Conservation (phyloP, 129 eudicot genomes). For the Helianthus tuberosus region DNA sequence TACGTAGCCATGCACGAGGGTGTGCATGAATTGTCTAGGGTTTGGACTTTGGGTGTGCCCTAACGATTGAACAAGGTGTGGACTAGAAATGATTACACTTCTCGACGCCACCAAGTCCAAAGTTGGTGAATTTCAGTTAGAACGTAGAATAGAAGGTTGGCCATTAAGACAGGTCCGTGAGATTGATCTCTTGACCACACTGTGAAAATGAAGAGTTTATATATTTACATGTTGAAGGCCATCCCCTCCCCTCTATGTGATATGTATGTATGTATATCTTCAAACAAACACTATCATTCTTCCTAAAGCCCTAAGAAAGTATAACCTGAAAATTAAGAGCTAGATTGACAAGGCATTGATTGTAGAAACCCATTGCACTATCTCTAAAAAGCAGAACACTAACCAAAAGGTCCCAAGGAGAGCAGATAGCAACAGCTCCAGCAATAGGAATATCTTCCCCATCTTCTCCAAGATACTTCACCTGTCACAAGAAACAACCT, state of each 20-base stretch:
- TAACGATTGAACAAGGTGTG: no score
- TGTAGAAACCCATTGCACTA: neutral
- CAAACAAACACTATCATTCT: neutral
- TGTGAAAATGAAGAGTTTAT: neutral
- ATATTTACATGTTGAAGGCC: neutral
- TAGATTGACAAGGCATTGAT: neutral
- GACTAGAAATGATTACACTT: no score
- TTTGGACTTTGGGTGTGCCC: no score
- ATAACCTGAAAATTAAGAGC: neutral
- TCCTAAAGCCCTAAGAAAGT: conserved; percentile 16
- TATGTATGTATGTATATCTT: neutral
- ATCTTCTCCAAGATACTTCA: conserved; percentile 94
- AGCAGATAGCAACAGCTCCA: conserved; percentile 89
- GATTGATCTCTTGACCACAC: neutral
- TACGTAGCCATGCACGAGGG: no score
- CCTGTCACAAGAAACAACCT: conserved; percentile 41
- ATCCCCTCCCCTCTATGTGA: neutral
- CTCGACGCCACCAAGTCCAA: no score
- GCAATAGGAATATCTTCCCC: conserved; percentile 88
- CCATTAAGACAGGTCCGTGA: neutral
- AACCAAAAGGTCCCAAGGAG: conserved; percentile 98
- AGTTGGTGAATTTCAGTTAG: no score
- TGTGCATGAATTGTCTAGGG: no score
- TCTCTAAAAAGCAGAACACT: conserved; percentile 26
- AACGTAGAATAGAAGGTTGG: no score